Percentiles rank a stretch among this genome's conserved stretches.
Conservation (phyloP, 306 rosid genomes). For the Castanea crenata region DNA sequence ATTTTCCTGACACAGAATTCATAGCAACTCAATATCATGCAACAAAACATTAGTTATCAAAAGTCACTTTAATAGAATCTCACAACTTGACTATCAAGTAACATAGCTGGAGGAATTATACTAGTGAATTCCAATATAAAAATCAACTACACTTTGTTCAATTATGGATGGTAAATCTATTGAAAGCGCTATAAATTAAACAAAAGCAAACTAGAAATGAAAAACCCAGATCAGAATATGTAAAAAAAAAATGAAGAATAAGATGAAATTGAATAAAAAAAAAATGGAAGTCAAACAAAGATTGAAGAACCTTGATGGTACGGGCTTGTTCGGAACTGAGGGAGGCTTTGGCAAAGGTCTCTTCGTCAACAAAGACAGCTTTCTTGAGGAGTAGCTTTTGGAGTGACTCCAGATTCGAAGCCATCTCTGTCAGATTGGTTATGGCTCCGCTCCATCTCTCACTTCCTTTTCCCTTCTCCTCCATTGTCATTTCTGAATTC, state of each 20-base stretch:
- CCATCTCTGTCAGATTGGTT: slow-evolving; percentile 81
- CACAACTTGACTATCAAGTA: no score
- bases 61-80: no score
- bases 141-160: no score
- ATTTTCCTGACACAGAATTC: background rate
- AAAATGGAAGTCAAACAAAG: background rate
- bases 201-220: background rate
- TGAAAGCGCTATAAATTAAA: background rate
- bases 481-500: slow-evolving; percentile 35
- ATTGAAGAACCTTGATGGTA: slow-evolving; percentile 55
- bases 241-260: background rate
- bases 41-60: background rate
- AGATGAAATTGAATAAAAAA: background rate
- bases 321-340: slow-evolving; percentile 91
- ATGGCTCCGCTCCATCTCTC: slow-evolving; percentile 94
- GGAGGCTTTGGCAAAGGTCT: slow-evolving; percentile 83
- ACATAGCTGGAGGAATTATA: no score
- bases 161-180: background rate
- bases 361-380: slow-evolving; percentile 83
- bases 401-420: slow-evolving; percentile 73
- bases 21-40: background rate
- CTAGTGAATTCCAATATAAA: no score
- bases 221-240: background rate
- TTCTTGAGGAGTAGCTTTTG: slow-evolving; percentile 83
- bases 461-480: slow-evolving; percentile 59